Evolutionary conservation across 1,139 yeast species (phyloP), one percentile per base, ranked within the genome.

Genomic region (Arxiozyma slooffiae): DNA sequence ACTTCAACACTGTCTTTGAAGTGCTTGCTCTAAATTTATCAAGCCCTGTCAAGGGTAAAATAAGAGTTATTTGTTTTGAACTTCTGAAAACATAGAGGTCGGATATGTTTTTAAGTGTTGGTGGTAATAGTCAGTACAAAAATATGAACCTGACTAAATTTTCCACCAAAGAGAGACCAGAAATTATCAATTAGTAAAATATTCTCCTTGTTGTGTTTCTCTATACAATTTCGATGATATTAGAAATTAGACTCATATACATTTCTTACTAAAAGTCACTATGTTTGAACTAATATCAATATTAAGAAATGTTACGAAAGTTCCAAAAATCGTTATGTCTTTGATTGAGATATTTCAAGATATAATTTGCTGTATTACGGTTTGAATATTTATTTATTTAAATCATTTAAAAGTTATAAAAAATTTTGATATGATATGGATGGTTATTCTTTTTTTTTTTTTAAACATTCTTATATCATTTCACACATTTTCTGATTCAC

Each of bases 1-100:
- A 41, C 17, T 18, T 41, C 14, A 74, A 26, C 4, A 41, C 17
- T 16, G 17, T 41, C 16, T 41, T 34, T 6, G 44, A 41, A 5
- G 44, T 41, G 5, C 18, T 17, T 17, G 26, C 24, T 26, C 44
- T 41, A 17, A 22, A 26, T 26, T 30, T 30, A 30, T 30, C 14
- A 11, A 14, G 11, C 14, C 14, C 36, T 30, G 36, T 6, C 3
- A 30, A 30, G 16, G 36, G 36, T 11, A n/a, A 30, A 30, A 30
- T 4, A 30, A 30, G 36, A 30, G 36, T 30, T 30, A 30, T 30
- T n/a, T 14, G 36, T 30, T 30, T 30, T 30, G 6, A 30, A 30
- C 11, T 30, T 30, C n/a, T 30, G n/a, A 14, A 14, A n/a, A 14
- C 9, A 30, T 30, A 14, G 14, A 30, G 14, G n/a, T n/a, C n/a